These are phyloP conservation scores for Pichia sp. DNA, from an alignment of 1,139 yeast species.

Conservation along the genomic window DNA sequence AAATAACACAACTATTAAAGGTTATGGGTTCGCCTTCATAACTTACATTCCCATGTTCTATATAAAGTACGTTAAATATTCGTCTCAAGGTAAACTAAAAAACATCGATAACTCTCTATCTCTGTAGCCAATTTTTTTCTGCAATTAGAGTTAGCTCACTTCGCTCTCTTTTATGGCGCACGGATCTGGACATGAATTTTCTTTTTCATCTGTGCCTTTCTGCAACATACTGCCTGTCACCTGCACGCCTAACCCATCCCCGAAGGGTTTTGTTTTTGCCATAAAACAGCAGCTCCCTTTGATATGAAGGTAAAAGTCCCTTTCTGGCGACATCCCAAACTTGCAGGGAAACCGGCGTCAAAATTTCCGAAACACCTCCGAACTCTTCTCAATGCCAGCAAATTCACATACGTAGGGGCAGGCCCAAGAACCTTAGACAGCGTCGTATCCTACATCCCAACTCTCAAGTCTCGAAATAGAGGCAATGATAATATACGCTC, in stretches of 20 bases:
- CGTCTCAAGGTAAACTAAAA: neutral
- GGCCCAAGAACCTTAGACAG: slow-evolving; percentile 16
- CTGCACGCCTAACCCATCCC: too few species aligned
- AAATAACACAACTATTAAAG: neutral
- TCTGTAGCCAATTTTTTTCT: neutral
- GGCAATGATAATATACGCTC: neutral
- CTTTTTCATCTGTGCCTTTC: neutral
- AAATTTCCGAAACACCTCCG: slow-evolving; percentile 4
- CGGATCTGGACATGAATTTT: neutral
- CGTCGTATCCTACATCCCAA: slow-evolving; percentile 12
- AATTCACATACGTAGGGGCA: neutral
- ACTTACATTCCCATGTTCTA: neutral
- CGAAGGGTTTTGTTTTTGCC: neutral
- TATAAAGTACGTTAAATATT: neutral
- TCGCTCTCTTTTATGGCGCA: neutral
- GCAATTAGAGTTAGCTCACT: neutral
- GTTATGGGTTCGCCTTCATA: neutral
- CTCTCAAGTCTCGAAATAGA: neutral
- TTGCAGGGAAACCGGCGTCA: neutral
- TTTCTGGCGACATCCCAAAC: slow-evolving; percentile 6
- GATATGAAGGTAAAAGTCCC: slow-evolving; percentile 1
- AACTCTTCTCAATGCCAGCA: slow-evolving; percentile 4
- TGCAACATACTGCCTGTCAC: neutral
- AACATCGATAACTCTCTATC: too few species aligned
- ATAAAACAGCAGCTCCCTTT: neutral